Conservation (phyloP, 768 basidiomycete genomes). For the Termitomyces heimii region DNA sequence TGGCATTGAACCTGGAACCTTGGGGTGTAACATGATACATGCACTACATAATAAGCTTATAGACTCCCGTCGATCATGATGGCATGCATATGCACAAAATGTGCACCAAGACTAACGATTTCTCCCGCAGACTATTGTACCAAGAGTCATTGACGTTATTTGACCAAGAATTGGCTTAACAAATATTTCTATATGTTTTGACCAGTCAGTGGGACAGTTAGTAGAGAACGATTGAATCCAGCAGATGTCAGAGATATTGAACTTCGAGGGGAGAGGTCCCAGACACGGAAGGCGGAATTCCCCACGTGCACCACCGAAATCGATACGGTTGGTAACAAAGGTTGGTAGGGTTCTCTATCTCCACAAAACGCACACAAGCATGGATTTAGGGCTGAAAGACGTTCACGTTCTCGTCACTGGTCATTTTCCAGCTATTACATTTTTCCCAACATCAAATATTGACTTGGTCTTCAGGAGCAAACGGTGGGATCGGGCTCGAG, state of each 20-base stretch:
- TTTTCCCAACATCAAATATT: neutral
- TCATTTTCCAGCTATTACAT: slow-evolving; percentile 13
- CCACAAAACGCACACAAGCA: slow-evolving; percentile 5
- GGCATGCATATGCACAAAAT: no score
- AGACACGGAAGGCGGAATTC: neutral
- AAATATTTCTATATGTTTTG: neutral
- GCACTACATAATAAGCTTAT: no score
- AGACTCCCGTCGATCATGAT: no score
- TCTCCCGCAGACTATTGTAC: neutral
- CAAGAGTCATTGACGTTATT: neutral
- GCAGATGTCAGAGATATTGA: neutral
- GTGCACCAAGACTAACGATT: neutral
- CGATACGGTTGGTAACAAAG: neutral
- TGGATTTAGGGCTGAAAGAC: slow-evolving; percentile 51
- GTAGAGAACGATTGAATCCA: no score
- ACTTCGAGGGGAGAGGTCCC: neutral
- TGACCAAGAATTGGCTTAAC: neutral
- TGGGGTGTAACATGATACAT: neutral
- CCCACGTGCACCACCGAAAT: neutral
- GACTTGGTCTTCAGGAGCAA: slow-evolving; percentile 43
- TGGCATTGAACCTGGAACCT: no score
- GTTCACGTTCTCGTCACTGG: slow-evolving; percentile 71
- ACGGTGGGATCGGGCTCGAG: slow-evolving; percentile 69
- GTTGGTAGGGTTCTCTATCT: neutral
- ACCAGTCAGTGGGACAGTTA: no score